These are phyloP conservation scores for Candida yuanshanica DNA, from an alignment of 805 yeast genomes.

Conservation along the genomic window DNA sequence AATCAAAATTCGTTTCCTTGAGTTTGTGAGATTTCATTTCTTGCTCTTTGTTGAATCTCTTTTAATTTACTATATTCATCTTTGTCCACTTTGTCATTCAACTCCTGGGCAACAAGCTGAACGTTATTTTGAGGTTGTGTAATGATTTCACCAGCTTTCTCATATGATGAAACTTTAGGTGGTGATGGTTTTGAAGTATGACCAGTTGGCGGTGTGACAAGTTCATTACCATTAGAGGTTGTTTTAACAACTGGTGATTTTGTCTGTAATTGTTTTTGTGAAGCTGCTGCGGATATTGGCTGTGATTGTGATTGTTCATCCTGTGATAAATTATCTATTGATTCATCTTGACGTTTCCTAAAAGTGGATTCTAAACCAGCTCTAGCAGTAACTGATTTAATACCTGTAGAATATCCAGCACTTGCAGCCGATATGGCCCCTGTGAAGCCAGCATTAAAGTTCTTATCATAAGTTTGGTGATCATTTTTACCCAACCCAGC, in stretches of 20 bases:
- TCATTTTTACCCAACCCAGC: background rate
- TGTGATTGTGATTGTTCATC: background rate
- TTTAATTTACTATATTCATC: background rate
- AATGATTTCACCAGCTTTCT: background rate
- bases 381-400: conserved; percentile 2
- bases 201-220: background rate
- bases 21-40: background rate
- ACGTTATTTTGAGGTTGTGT: background rate
- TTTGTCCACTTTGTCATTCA: background rate
- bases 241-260: background rate
- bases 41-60: background rate
- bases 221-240: background rate
- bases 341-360: background rate
- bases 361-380: conserved; percentile 2
- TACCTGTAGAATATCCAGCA: conserved; percentile 5
- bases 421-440: conserved; percentile 6
- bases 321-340: background rate
- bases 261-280: background rate
- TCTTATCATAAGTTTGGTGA: conserved; percentile 3
- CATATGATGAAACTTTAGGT: background rate
- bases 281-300: background rate
- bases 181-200: background rate
- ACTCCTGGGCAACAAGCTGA: background rate
- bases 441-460: conserved; percentile 5
- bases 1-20: background rate